Conservation (phyloP, 2,329 filamentous ascomycete species). For the Scytalidium sp. region DNA sequence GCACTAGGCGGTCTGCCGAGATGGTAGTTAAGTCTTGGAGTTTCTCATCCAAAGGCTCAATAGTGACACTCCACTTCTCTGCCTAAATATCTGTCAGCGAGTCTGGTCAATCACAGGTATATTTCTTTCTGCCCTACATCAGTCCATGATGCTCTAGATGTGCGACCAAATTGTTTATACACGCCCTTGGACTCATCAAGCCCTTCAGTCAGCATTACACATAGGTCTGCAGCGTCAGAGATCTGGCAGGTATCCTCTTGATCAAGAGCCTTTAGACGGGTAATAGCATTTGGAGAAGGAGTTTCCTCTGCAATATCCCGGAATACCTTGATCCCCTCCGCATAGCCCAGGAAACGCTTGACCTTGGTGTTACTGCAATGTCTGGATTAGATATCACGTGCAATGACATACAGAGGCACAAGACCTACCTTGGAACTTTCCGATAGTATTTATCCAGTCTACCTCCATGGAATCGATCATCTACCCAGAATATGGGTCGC, state of each 20-base stretch:
- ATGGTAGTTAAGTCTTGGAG: constrained; percentile 7
- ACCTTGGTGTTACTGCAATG: constrained; percentile 55
- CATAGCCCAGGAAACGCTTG: constrained; percentile 55
- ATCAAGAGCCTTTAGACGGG: constrained; percentile 48
- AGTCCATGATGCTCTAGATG: constrained; percentile 36
- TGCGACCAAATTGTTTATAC: constrained; percentile 32
- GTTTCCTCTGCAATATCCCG: constrained; percentile 43
- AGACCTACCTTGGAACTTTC: constrained; percentile 49
- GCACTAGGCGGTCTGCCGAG: constrained; percentile 36
- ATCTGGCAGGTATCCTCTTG: constrained; percentile 56
- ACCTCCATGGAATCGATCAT: constrained; percentile 52
- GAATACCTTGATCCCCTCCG: constrained; percentile 50
- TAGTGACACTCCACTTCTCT: constrained; percentile 32
- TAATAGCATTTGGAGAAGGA: constrained; percentile 50
- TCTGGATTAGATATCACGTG: constrained; percentile 13
- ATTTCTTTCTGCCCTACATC: constrained; percentile 24
- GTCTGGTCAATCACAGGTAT: not conserved
- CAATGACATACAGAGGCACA: not conserved
- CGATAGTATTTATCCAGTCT: constrained; percentile 52
- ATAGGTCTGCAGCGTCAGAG: constrained; percentile 55
- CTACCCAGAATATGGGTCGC: constrained; percentile 55
- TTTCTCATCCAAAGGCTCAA: constrained; percentile 17
- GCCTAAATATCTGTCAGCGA: constrained; percentile 7
- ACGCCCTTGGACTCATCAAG: constrained; percentile 37
- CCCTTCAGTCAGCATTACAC: constrained; percentile 40